Evolutionary conservation across 1,139 yeast genomes (phyloP), one percentile per base, ranked within the genome.

Genomic region (Eremothecium gossypii): DNA sequence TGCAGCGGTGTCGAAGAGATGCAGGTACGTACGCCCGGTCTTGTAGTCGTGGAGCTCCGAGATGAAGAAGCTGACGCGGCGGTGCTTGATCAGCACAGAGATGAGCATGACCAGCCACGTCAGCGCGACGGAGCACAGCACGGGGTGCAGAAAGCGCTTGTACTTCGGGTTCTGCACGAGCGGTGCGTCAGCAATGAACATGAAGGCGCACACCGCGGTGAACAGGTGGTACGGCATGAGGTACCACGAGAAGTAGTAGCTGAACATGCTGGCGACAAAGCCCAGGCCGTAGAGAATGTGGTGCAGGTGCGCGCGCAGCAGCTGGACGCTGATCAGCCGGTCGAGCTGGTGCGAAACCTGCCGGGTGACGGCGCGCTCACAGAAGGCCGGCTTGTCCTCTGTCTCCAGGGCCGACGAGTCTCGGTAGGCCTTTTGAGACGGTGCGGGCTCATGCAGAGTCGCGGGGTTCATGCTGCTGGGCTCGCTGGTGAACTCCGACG

Each of bases 1-100:
- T 6, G 39, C 37, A 23, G 46, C 44, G 20, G 43, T 44, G 49
- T 71, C 70, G 60, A 83, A 82, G 14, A 83, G 64, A 42, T 71
- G 66, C 35, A 79, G 59, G 53, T 83, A 83, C 17, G 70, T 81
- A 46, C 80, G 69, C 0, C 89, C 89, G 0, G 91, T 83, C 49
- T 77, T 77, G 65, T 79, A 83, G 51, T 68, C 67, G 40, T 64
- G 57, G 49, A 83, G 67, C 37, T 72, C 74, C 7, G 66, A 68
- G 27, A 73, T 67, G 55, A 74, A 77, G 13, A 69, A 72, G 20
- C 61, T 68, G 14, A 49, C 35, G 8, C 45, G 31, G 11, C 44
- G 45, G 48, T 66, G 73, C 49, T 66, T 74, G 45, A 75, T 79
- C 49, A 71, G 57, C 13, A 81, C 71, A 11, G 83, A 74, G 17